Percentiles rank a stretch among this genome's conserved stretches.
Evolutionary conservation across 139 green algal genomes (phyloP).

Genomic region (Picochlorum sp.): DNA sequence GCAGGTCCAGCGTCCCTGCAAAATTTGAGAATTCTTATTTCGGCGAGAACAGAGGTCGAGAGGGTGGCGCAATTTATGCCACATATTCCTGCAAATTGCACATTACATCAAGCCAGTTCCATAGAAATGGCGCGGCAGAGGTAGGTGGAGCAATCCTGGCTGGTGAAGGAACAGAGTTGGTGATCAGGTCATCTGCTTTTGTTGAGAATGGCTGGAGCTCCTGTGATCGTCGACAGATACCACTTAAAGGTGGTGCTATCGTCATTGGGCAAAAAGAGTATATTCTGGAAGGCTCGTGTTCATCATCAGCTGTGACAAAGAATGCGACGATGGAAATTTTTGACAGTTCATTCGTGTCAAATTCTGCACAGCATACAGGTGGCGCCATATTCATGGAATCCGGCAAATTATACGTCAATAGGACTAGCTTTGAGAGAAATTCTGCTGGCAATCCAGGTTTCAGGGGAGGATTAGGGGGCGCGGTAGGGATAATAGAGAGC

Average conservation of each 20-base stretch:
- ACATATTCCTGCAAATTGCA: constrained; percentile 1
- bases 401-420: constrained; percentile 4
- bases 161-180: not conserved
- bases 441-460: not conserved
- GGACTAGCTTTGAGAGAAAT: not conserved
- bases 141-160: constrained; percentile 6
- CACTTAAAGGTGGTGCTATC: too few species aligned
- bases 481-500: constrained; percentile 8
- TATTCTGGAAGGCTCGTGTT: not conserved
- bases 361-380: not conserved
- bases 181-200: not conserved
- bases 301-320: not conserved
- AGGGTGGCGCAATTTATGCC: constrained; percentile 15
- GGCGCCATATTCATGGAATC: constrained; percentile 14
- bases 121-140: constrained; percentile 9
- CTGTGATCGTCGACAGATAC: too few species aligned
- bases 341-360: constrained; percentile 2
- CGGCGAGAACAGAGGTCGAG: constrained; percentile 7
- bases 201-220: not conserved
- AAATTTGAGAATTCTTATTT: constrained; percentile 10
- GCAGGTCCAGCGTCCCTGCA: not conserved
- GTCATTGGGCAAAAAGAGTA: too few species aligned
- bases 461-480: constrained; percentile 11
- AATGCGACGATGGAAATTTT: constrained; percentile 1
- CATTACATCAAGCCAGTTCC: not conserved